These are phyloP conservation scores for Taphrina communis DNA, from an alignment of 1,139 yeast genomes.

Conservation along the genomic window DNA sequence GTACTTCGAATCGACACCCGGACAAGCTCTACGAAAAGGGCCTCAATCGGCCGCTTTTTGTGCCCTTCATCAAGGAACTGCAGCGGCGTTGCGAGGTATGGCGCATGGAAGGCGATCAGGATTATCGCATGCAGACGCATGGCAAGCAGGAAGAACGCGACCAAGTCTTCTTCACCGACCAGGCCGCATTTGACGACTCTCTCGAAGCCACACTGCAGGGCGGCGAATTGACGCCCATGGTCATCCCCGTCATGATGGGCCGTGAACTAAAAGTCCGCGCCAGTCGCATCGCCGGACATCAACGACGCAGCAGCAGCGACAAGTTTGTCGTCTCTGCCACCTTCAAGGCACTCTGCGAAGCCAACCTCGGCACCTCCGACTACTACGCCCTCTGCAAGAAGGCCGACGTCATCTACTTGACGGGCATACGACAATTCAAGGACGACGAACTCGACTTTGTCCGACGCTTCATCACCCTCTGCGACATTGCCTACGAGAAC, in stretches of 20 bases:
- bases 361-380: conserved; percentile 90
- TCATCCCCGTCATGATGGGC: conserved; percentile 53
- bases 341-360: conserved; percentile 82
- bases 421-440: conserved; percentile 88
- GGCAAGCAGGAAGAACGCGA: conserved; percentile 79
- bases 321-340: conserved; percentile 70
- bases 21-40: conserved; percentile 92
- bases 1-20: conserved; percentile 94
- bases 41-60: conserved; percentile 84
- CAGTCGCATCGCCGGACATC: conserved; percentile 70
- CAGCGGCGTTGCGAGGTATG: conserved; percentile 77
- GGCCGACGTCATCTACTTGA: conserved; percentile 76
- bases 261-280: conserved; percentile 84
- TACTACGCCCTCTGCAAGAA: conserved; percentile 78
- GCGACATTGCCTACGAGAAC: conserved; percentile 93
- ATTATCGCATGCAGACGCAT: conserved; percentile 67
- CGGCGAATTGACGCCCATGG: conserved; percentile 59
- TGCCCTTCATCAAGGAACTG: conserved; percentile 86
- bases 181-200: conserved; percentile 65
- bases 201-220: conserved; percentile 79
- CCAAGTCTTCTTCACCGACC: conserved; percentile 75
- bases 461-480: conserved; percentile 86
- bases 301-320: conserved; percentile 55
- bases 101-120: conserved; percentile 85
- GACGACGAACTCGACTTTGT: conserved; percentile 80